Evolutionary conservation across 371 early-diverging fungal species (phyloP).

Genomic region (Conidiobolus incongruus): DNA sequence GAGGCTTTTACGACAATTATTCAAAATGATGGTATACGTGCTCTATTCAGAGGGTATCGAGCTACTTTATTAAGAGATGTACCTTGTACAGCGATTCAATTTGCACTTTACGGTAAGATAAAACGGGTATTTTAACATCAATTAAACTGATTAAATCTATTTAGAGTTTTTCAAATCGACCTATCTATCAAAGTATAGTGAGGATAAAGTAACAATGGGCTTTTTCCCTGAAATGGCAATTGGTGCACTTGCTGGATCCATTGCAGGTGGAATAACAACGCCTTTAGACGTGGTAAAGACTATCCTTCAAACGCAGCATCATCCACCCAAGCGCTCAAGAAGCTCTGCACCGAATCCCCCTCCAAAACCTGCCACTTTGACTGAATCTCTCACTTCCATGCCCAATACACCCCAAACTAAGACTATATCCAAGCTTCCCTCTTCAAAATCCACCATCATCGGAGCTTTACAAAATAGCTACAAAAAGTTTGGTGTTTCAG

Average conservation of each 20-base stretch:
- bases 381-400: not conserved
- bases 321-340: constrained; percentile 4
- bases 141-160: too few species aligned
- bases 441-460: constrained; percentile 10
- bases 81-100: constrained; percentile 46
- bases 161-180: too few species aligned
- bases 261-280: constrained; percentile 42
- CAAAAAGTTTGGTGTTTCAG: constrained; percentile 28
- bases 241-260: constrained; percentile 37
- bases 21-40: constrained; percentile 30
- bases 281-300: constrained; percentile 49
- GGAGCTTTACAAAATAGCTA: constrained; percentile 36
- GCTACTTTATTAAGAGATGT: constrained; percentile 44
- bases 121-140: not conserved
- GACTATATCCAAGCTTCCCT: too few species aligned
- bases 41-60: constrained; percentile 37
- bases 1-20: constrained; percentile 43
- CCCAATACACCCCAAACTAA: constrained; percentile 4
- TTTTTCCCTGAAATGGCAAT: constrained; percentile 24
- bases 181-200: constrained; percentile 1
- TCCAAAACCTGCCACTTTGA: constrained; percentile 2
- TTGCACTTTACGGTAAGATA: constrained; percentile 39
- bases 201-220: constrained; percentile 12
- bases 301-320: constrained; percentile 31
- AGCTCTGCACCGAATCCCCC: not conserved